Percentiles rank a stretch among this genome's conserved stretches.
Evolutionary conservation across 345 rosid genomes (phyloP).

Genomic region (Punica granatum): DNA sequence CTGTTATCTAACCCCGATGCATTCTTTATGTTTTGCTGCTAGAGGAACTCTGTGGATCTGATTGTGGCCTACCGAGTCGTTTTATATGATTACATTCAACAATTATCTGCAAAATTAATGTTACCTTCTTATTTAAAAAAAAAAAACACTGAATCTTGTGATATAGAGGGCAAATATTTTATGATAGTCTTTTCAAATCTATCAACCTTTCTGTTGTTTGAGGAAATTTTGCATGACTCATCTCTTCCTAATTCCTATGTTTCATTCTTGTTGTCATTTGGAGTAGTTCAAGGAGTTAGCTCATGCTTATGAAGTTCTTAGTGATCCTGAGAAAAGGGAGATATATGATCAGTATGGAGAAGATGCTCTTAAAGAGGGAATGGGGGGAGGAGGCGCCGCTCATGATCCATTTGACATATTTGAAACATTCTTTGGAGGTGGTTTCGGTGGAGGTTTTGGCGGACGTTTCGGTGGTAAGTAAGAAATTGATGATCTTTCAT

Average conservation of each 20-base stretch:
- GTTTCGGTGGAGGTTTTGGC: conserved; percentile 57
- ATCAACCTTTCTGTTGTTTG: neutral
- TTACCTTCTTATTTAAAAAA: neutral
- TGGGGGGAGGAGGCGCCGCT: conserved; percentile 53
- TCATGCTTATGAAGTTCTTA: conserved; percentile 66
- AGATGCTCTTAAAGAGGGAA: conserved; percentile 66
- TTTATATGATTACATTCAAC: neutral
- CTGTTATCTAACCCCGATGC: neutral
- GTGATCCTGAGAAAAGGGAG: conserved; percentile 60
- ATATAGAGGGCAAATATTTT: neutral
- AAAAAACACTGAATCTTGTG: neutral
- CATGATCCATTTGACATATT: conserved; percentile 59
- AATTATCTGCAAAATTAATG: neutral
- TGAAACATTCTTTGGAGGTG: conserved; percentile 32
- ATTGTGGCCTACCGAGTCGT: neutral
- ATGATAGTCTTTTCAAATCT: neutral
- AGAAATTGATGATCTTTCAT: conserved; percentile 26
- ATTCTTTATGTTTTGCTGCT: neutral
- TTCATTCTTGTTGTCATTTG: neutral
- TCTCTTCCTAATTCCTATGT: neutral
- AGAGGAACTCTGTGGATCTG: neutral
- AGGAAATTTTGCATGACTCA: neutral
- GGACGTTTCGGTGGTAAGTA: conserved; percentile 47
- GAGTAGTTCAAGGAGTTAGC: conserved; percentile 60
- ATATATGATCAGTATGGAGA: conserved; percentile 61